phyloP scores from a whole-genome alignment of 2,329 filamentous ascomycete species.

The Xylariaceae sp. region DNA sequence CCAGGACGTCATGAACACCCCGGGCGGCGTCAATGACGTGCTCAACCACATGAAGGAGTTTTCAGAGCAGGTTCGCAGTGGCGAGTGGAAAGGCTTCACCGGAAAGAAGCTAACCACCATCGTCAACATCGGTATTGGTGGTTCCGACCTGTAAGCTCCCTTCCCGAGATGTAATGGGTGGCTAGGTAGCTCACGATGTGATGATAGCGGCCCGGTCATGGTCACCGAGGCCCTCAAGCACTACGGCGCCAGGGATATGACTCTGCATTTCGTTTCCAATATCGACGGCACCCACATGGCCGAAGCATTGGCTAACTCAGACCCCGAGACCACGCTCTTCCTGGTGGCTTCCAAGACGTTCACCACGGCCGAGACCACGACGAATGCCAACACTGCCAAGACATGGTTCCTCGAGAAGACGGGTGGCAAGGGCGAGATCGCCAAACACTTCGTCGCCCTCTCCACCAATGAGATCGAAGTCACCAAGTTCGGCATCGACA shows the following conservation, averaged over 20 bases:
- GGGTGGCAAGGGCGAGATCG: slow-evolving; percentile 80
- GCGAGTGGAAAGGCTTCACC: slow-evolving; percentile 95
- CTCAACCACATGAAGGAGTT: slow-evolving; percentile 99
- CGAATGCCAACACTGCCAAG: slow-evolving; percentile 98
- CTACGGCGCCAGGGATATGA: slow-evolving; percentile 86
- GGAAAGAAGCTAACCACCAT: slow-evolving; percentile 98
- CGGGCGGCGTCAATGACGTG: slow-evolving; percentile 88
- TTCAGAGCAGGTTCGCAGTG: slow-evolving; percentile 90
- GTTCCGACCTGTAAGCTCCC: slow-evolving; percentile 85
- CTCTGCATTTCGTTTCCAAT: slow-evolving; percentile 98
- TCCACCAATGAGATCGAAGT: slow-evolving; percentile 96
- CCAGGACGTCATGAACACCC: slow-evolving; percentile 87
- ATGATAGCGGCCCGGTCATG: slow-evolving; percentile 88
- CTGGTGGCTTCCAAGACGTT: slow-evolving; percentile 99
- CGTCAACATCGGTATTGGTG: slow-evolving; percentile 97
- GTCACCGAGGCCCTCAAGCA: slow-evolving; percentile 96
- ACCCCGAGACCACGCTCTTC: slow-evolving; percentile 99
- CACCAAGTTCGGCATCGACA: slow-evolving; percentile 97
- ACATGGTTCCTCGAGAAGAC: slow-evolving; percentile 91
- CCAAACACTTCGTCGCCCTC: slow-evolving; percentile 98
- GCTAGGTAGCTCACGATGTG: slow-evolving; percentile 11
- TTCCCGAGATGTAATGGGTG: background rate
- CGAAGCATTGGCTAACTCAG: slow-evolving; percentile 85
- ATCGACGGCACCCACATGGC: slow-evolving; percentile 98
- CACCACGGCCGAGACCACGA: slow-evolving; percentile 95